Evolutionary conservation across 345 rosid genomes (phyloP).

Genomic region (Bruguiera gymnorhiza): DNA sequence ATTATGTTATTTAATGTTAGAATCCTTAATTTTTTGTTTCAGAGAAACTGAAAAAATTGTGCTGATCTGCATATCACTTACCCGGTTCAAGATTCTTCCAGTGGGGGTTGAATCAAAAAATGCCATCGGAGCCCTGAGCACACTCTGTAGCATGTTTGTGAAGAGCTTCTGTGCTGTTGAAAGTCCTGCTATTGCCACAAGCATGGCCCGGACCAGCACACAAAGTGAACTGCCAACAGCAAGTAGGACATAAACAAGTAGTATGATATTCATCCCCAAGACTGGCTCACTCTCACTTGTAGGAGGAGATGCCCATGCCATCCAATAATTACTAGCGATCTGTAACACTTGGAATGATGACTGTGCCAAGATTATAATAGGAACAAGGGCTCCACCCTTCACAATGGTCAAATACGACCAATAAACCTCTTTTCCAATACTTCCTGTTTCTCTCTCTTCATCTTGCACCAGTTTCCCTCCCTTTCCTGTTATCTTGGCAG

Average conservation of each 20-base stretch:
- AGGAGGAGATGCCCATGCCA: slow-evolving; percentile 89
- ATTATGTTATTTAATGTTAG: too few species aligned
- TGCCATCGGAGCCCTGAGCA: slow-evolving; percentile 82
- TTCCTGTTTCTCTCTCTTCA: slow-evolving; percentile 88
- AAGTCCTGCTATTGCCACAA: slow-evolving; percentile 66
- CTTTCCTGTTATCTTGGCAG: slow-evolving; percentile 52
- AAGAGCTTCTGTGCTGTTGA: slow-evolving; percentile 75
- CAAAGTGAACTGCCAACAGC: slow-evolving; percentile 68
- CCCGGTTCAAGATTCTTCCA: slow-evolving; percentile 92
- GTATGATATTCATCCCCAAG: slow-evolving; percentile 48
- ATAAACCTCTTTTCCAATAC: slow-evolving; percentile 83
- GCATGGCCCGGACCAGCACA: slow-evolving; percentile 63
- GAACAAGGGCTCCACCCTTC: slow-evolving; percentile 71
- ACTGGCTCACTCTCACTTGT: slow-evolving; percentile 49
- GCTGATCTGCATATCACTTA: slow-evolving; percentile 27
- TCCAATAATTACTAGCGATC: slow-evolving; percentile 89
- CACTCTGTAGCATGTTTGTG: slow-evolving; percentile 64
- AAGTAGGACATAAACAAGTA: slow-evolving; percentile 65
- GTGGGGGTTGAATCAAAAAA: slow-evolving; percentile 95
- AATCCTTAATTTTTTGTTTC: too few species aligned
- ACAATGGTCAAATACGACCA: slow-evolving; percentile 67
- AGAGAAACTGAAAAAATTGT: too few species aligned
- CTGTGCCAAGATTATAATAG: slow-evolving; percentile 79
- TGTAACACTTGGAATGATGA: slow-evolving; percentile 75
- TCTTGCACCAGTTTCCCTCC: slow-evolving; percentile 84